Conservation (phyloP, 176 grass and related monocot genomes). For the Sorghum bicolor region Sorghum_bicolor_NCBIv3 NC_012870.2:67413501-67414000, state of each 20-base stretch:
- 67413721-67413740: neutral
- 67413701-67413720: conserved; percentile 28
- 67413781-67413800: neutral
- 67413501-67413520: conserved; percentile 29
- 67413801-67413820: too few relatives aligned
- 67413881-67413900: too few relatives aligned
- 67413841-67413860: too few relatives aligned
- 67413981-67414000: too few relatives aligned
- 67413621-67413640: conserved; percentile 59
- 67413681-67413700: conserved; percentile 34
- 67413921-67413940: too few relatives aligned
- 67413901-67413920: too few relatives aligned
- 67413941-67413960: too few relatives aligned
- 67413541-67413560: conserved; percentile 25
- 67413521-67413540: conserved; percentile 24
- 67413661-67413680: conserved; percentile 9
- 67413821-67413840: too few relatives aligned
- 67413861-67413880: too few relatives aligned
- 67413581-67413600: conserved; percentile 38
- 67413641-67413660: conserved; percentile 35
- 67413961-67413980: too few relatives aligned
- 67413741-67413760: conserved; percentile 23
- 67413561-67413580: conserved; percentile 23
- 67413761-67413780: conserved; percentile 4
- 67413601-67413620: conserved; percentile 39